Evolutionary conservation across 305 asterid species (phyloP), one percentile per base, ranked within the genome.

Genomic region (Fraxinus greggii): DNA sequence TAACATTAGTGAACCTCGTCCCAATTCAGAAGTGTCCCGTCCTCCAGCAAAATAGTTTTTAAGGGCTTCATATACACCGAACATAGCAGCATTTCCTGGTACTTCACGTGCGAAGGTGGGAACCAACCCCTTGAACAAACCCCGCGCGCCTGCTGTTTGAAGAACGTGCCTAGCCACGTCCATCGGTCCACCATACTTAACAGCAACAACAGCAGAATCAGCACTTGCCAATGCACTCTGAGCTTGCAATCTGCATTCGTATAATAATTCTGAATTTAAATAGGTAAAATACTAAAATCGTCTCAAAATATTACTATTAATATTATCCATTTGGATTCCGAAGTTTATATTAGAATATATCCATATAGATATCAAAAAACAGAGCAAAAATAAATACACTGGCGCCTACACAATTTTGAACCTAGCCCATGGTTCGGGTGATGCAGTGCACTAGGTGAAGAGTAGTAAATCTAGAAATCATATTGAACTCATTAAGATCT

Each of bases 61-160:
- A 8, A 93, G 31, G 0, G 90, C 97, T 83, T 95, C 97, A 31
- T 95, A 95, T 19, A 90, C 92, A 1, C 98, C 97, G 45, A 95
- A 95, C 99, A 95, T 91, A 4, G 90, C 90, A 19, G 99, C 99
- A 38, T 95, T 95, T 59, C 99, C 99, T 0, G 99, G 99, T 15
- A 95, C 83, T 88, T 95, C 98, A 32, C 98, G 98, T 0, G 95
- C 97, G 82, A 95, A 28, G 26, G 99, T 95, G 35, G 99, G 99
- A 24, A 83, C 70, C 69, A 95, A 65, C n/a, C 99, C 99, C 91
- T 95, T 95, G 92, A 95, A 95, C 75, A 95, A 90, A 70, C 98
- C 99, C 72, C 83, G 86, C 2, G 83, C 67, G 1, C 99, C 99
- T 33, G 87, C 93, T 0, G 97, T 88, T 77, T 78, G 90, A 72